Evolutionary conservation across 2,329 filamentous ascomycete genomes (phyloP).

Genomic region (Diaporthe citriasiana): DNA sequence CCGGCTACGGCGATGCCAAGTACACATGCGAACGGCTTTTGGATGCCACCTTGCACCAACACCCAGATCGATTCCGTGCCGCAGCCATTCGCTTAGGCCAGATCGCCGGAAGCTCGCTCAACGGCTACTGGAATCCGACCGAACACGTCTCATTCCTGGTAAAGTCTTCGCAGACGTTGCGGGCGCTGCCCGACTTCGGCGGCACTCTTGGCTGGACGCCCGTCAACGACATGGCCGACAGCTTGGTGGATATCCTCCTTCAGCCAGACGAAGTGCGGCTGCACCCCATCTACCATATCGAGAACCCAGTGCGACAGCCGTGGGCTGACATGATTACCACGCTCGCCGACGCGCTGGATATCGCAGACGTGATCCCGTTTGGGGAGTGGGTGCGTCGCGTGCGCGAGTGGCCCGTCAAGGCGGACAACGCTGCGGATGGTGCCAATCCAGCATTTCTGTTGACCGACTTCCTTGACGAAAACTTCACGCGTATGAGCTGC

Average conservation of each 20-base stretch:
- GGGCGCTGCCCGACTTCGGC: slow-evolving; percentile 56
- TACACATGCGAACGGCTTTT: slow-evolving; percentile 65
- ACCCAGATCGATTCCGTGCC: slow-evolving; percentile 57
- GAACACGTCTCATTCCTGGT: slow-evolving; percentile 66
- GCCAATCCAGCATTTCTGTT: slow-evolving; percentile 47
- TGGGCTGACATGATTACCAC: slow-evolving; percentile 14
- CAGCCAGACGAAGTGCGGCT: not conserved
- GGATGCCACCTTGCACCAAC: slow-evolving; percentile 59
- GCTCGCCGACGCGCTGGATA: slow-evolving; percentile 42
- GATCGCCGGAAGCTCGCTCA: slow-evolving; percentile 63
- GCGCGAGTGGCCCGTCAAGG: slow-evolving; percentile 42
- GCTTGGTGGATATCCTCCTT: slow-evolving; percentile 48
- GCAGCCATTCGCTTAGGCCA: slow-evolving; percentile 64
- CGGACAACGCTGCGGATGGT: slow-evolving; percentile 38
- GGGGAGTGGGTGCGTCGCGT: slow-evolving; percentile 49
- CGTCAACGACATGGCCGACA: slow-evolving; percentile 54
- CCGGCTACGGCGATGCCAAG: slow-evolving; percentile 68
- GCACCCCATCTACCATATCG: slow-evolving; percentile 42
- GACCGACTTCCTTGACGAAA: slow-evolving; percentile 50
- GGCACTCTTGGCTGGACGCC: slow-evolving; percentile 61
- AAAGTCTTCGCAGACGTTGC: slow-evolving; percentile 63
- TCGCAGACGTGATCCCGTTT: slow-evolving; percentile 47
- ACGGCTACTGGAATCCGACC: slow-evolving; percentile 67
- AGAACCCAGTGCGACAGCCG: slow-evolving; percentile 36
- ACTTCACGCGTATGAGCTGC: slow-evolving; percentile 51